A percentile compares a stretch with the other conserved stretches of the same genome.
Conservation (phyloP, 441 rosid genomes). For the Pelargonium australe region DNA sequence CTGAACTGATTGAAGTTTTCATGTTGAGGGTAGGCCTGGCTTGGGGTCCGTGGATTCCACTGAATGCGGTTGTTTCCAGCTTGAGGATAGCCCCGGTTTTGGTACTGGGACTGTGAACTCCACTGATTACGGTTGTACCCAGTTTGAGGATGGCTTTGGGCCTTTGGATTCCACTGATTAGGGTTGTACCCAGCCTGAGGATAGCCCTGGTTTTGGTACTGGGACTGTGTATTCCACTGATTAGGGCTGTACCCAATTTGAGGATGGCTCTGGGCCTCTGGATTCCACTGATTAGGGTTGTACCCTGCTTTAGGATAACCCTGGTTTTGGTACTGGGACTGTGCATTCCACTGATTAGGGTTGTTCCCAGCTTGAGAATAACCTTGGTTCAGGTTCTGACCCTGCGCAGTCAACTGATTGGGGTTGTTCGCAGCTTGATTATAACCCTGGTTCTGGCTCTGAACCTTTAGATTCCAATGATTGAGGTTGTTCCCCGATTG, state of each 20-base stretch:
- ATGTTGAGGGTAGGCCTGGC: not conserved
- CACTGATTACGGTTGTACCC: slow-evolving; percentile 25
- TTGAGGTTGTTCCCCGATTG: slow-evolving; percentile 17
- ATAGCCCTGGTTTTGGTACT: slow-evolving; percentile 29
- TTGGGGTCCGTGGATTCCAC: slow-evolving; percentile 22
- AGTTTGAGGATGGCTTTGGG: slow-evolving; percentile 9
- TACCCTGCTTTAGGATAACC: slow-evolving; percentile 24
- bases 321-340: not conserved
- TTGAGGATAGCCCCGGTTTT: slow-evolving; percentile 27
- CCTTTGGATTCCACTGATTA: slow-evolving; percentile 27
- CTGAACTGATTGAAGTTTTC: slow-evolving; percentile 25
- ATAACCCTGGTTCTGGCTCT: slow-evolving; percentile 29
- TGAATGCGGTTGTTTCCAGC: slow-evolving; percentile 25
- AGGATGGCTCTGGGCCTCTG: slow-evolving; percentile 13
- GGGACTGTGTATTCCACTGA: slow-evolving; percentile 24
- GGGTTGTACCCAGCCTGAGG: slow-evolving; percentile 24
- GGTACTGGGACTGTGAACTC: slow-evolving; percentile 23
- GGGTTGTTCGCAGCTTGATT: slow-evolving; percentile 25
- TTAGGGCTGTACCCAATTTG: slow-evolving; percentile 16
- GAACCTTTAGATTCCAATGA: slow-evolving; percentile 23
- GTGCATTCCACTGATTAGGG: slow-evolving; percentile 21
- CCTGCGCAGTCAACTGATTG: slow-evolving; percentile 26
- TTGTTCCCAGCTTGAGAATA: not conserved
- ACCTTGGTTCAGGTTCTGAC: not conserved
- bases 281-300: slow-evolving; percentile 28